These are phyloP conservation scores for Phytophthora boehmeriae DNA, from an alignment of 352 stramenopile species.

Conservation along the genomic window DNA sequence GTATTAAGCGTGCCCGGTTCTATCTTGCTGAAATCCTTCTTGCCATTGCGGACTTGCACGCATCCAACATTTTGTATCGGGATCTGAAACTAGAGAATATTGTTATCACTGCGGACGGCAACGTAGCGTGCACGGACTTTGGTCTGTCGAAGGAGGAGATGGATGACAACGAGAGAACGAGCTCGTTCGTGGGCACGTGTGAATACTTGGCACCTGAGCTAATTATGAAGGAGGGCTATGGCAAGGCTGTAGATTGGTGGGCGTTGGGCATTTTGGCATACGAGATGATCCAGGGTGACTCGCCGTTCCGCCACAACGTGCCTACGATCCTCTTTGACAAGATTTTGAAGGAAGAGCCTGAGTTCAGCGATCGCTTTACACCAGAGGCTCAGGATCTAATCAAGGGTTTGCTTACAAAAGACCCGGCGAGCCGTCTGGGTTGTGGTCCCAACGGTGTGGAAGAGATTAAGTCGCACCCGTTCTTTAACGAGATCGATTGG, in stretches of 20 bases:
- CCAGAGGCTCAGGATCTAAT: constrained; percentile 72
- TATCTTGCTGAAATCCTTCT: constrained; percentile 74
- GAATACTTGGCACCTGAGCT: constrained; percentile 78
- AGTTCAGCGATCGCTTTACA: constrained; percentile 75
- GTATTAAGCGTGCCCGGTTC: constrained; percentile 72
- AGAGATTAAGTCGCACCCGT: constrained; percentile 74
- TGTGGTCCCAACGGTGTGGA: constrained; percentile 66
- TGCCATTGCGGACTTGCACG: constrained; percentile 67
- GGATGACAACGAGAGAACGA: constrained; percentile 69
- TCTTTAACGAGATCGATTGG: constrained; percentile 79
- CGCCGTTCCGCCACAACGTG: constrained; percentile 71
- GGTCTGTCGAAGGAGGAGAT: constrained; percentile 79
- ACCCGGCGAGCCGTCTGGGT: constrained; percentile 54
- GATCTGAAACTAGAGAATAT: constrained; percentile 83
- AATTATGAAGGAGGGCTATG: constrained; percentile 75
- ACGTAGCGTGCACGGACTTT: constrained; percentile 77
- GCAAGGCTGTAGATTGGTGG: constrained; percentile 79
- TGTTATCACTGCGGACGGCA: constrained; percentile 71
- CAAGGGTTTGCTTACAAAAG: constrained; percentile 60
- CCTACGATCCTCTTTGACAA: constrained; percentile 78
- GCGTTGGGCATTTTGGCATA: constrained; percentile 77
- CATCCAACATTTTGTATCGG: constrained; percentile 72
- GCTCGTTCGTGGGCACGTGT: constrained; percentile 75
- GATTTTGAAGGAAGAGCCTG: constrained; percentile 75
- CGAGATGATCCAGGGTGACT: constrained; percentile 81